Conservation (phyloP, 169 alveolate species). For the Perkinsus chesapeaki region DNA sequence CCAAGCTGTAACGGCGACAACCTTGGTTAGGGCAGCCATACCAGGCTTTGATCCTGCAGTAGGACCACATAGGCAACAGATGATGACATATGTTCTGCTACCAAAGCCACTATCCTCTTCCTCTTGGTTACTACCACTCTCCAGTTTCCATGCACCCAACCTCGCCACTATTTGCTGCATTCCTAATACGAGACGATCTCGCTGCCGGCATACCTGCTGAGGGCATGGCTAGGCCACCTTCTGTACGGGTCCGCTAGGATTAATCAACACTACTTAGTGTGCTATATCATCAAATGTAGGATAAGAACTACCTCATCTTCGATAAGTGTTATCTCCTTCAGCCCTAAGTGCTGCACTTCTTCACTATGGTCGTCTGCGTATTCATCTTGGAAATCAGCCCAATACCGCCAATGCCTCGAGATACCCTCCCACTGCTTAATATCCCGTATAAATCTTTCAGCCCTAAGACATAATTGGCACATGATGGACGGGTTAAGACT, state of each 20-base stretch:
- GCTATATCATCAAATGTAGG: too few relatives aligned
- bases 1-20: neutral
- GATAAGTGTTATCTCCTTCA: neutral
- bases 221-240: too few relatives aligned
- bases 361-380: neutral
- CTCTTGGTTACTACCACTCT: neutral
- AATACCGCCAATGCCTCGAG: neutral
- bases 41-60: neutral
- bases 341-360: neutral
- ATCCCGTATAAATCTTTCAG: neutral
- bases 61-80: neutral
- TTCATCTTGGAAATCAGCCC: neutral
- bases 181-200: neutral
- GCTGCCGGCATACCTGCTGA: neutral
- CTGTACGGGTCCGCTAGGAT: too few relatives aligned
- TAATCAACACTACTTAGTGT: too few relatives aligned
- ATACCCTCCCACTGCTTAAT: neutral
- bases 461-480: neutral
- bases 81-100: neutral
- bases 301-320: neutral
- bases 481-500: neutral
- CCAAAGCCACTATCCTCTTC: neutral
- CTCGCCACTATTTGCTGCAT: neutral
- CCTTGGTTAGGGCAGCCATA: neutral
- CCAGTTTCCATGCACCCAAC: neutral